Evolutionary conservation across 371 early-diverging fungal genomes (phyloP), one percentile per base, ranked within the genome.

Genomic region (Mucor irregularis): DNA sequence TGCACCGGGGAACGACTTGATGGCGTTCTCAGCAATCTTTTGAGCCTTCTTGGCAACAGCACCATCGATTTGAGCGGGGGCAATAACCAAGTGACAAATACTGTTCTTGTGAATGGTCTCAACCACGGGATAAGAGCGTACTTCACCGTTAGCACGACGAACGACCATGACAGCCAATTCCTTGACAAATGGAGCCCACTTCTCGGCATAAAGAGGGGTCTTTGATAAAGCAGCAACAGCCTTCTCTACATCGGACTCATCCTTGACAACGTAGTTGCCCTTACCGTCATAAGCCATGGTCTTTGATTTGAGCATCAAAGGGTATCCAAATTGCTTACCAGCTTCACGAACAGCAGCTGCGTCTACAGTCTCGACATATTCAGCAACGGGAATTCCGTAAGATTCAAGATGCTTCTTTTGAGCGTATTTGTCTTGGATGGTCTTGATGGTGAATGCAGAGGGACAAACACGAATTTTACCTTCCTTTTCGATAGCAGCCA

Each of bases 151-250:
- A n/a, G 79, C 76, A 34, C 84, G 79, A 33, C 93, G 86, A 3
- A 91, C 95, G 6, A 98, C 97, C 95, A 98, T 96, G 21, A 96
- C 95, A 2, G 97, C 97, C 26, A 98, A 69, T 67, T 98, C 98
- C 63, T 92, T 91, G 45, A 71, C 77, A 70, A 94, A 98, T 4
- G 86, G 81, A n/a, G 94, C 93, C 90, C 91, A 95, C 55, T 91
- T 91, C 63, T 98, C 98, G 4, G 89, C 93, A 69, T 97, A 98
- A 37, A 94, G 69, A 11, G 80, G 80, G 1, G 81, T 78, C 21
- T 73, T 73, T 21, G 72, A 65, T 6, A 82, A 58, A 22, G 83
- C 81, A 2, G 71, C 70, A 19, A 88, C 73, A 0, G 91, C 93
- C 6, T 68, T 62, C 3, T 75, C 69, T 25, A 91, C 72, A 48